Percentiles rank a stretch among this genome's conserved stretches.
Conservation (phyloP, 2,329 filamentous ascomycete species). For the Sclerotinia spermophila region DNA sequence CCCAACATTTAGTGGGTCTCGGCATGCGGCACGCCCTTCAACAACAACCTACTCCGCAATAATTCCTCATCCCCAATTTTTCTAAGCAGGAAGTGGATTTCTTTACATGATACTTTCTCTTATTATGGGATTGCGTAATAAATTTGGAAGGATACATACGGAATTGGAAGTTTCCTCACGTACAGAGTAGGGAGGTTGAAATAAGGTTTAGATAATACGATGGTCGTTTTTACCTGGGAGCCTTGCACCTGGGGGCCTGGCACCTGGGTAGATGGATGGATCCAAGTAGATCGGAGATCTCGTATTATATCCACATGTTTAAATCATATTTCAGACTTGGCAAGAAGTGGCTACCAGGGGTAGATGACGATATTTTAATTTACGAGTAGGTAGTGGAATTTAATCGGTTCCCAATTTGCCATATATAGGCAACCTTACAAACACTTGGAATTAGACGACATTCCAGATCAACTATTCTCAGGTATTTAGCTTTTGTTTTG, state of each 20-base stretch:
- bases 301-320: neutral
- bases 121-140: neutral
- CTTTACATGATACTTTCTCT: slow-evolving; percentile 2
- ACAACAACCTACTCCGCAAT: neutral
- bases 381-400: no score
- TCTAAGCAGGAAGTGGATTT: neutral
- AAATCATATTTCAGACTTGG: neutral
- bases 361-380: neutral
- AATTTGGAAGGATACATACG: neutral
- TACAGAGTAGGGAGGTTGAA: neutral
- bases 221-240: neutral
- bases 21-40: neutral
- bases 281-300: neutral
- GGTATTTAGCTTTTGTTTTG: no score
- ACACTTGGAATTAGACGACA: no score
- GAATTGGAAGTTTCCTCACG: no score
- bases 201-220: neutral
- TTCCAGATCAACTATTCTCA: no score
- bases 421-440: neutral
- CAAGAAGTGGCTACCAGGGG: neutral
- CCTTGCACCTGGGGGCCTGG: no score
- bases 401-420: neutral
- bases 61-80: neutral
- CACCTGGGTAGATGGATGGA: neutral
- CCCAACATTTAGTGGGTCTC: neutral